phyloP scores from a whole-genome alignment of 139 green algal genomes.

The Penium margaritaceum region DNA sequence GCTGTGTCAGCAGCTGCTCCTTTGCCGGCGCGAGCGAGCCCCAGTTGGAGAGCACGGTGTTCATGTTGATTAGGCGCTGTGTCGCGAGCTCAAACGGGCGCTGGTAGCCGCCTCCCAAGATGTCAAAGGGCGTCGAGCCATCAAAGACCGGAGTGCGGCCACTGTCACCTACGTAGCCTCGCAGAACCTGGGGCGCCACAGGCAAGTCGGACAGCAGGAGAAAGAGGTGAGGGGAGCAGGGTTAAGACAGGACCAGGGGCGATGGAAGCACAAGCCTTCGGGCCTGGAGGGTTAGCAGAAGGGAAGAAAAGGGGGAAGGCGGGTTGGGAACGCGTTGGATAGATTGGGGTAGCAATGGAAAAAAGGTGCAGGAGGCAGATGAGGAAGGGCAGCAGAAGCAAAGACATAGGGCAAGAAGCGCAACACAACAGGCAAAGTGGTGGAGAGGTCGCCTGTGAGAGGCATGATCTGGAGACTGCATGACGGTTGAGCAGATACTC shows the following conservation, averaged over 20 bases:
- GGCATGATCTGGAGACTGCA: neutral
- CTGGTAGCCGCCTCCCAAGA: slow-evolving; percentile 44
- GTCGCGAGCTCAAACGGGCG: slow-evolving; percentile 53
- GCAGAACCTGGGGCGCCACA: slow-evolving; percentile 35
- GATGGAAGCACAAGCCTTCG: too few relatives aligned
- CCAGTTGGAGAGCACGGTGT: slow-evolving; percentile 44
- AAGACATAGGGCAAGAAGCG: neutral
- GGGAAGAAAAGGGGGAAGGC: too few relatives aligned
- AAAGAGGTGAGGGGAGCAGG: too few relatives aligned
- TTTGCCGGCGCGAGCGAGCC: slow-evolving; percentile 29
- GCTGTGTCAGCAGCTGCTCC: slow-evolving; percentile 37
- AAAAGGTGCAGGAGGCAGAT: neutral
- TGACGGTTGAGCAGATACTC: neutral
- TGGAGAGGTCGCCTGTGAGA: neutral
- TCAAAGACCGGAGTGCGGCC: slow-evolving; percentile 19
- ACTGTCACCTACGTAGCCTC: slow-evolving; percentile 44
- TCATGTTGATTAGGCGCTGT: slow-evolving; percentile 49
- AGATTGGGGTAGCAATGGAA: neutral
- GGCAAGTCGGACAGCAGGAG: too few relatives aligned
- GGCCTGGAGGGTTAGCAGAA: too few relatives aligned
- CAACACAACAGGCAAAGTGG: neutral
- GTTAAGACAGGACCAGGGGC: too few relatives aligned
- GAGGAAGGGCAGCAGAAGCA: neutral
- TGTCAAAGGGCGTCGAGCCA: slow-evolving; percentile 26
- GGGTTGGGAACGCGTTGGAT: too few relatives aligned